A percentile compares a stretch with the other conserved stretches of the same genome.
These are phyloP conservation scores for Metroxylon sagu DNA, from an alignment of 176 grass and related monocot species.

Conservation along the genomic window DNA sequence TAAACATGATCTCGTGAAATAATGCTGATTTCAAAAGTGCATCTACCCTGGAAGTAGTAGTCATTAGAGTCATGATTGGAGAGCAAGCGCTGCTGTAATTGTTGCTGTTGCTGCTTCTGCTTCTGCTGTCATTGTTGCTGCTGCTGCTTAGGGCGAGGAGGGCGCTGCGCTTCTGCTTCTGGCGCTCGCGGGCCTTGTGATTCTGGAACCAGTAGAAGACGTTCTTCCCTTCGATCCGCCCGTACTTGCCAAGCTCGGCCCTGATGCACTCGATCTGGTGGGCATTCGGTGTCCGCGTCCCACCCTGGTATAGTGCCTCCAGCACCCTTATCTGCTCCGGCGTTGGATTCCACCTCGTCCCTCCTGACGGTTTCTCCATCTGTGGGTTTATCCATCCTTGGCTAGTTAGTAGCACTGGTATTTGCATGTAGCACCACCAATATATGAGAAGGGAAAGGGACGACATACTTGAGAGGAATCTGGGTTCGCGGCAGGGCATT, in stretches of 20 bases:
- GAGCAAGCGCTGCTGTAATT: too few relatives aligned
- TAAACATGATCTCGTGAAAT: too few relatives aligned
- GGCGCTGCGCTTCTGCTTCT: constrained; percentile 91
- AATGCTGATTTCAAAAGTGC: too few relatives aligned
- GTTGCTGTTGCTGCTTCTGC: too few relatives aligned
- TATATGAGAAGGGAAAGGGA: background rate
- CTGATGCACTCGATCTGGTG: constrained; percentile 83
- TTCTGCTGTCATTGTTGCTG: too few relatives aligned
- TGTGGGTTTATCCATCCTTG: background rate
- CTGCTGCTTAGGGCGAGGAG: constrained; percentile 40
- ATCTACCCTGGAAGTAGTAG: too few relatives aligned
- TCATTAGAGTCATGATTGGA: too few relatives aligned
- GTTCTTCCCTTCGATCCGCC: constrained; percentile 90
- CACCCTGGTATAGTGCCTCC: constrained; percentile 63
- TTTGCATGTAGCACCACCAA: too few relatives aligned
- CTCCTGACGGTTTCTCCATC: constrained; percentile 37
- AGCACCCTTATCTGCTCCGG: constrained; percentile 81
- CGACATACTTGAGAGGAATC: constrained; percentile 25
- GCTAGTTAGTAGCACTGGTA: too few relatives aligned
- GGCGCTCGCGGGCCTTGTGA: constrained; percentile 85
- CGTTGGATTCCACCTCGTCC: constrained; percentile 85
- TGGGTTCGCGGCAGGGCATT: background rate
- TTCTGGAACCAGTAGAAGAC: constrained; percentile 99
- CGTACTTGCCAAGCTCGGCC: constrained; percentile 61
- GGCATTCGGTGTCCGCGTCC: constrained; percentile 80